Base-by-base conservation (phyloP, 202 grass and related monocot genomes). In the Panicum hallii region DNA sequence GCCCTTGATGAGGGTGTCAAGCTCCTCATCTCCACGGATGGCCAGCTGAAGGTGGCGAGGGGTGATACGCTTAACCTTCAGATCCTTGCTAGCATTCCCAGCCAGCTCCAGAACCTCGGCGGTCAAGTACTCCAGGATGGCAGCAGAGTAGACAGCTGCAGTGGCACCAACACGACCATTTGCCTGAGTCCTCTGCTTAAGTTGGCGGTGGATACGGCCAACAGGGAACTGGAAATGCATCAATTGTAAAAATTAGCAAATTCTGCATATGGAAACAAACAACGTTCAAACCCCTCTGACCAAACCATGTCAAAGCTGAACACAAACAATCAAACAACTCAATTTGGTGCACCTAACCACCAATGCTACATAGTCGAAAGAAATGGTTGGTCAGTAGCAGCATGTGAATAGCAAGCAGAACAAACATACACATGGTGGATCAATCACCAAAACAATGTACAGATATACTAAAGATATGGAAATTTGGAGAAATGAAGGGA, bases 31-130 rank as follows among this genome's bases (percentile, higher is more conserved):
- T 78, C 92, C 92, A 43, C 92, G 89, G 49, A 94, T 94, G 63
- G 92, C 92, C 11, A 91, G 78, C 89, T 94, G 92, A 19, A 94
- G 64, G 70, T 94, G 92, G n/a, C 92, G 92, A 14, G 92, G 92
- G 30, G 92, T 91, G 84, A 94, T 94, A 85, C 92, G 92, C 84
- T 94, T 94, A 11, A 94, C 92, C 69, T 94, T 94, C 54, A 94
- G 82, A 85, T 94, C 92, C 79, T 94, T 94, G 89, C 92, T 94
- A 14, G 92, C 92, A 17, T 94, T 94, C 1, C 92, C 92, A 34
- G 91, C 88, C 44, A 89, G 46, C 74, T 94, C 92, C 84, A 94
- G 74, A 28, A 94, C 92, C 83, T 94, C 87, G 10, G 89, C 89
- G 0, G 92, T 94, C 60, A 94, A 42, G 75, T 94, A 94, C 84